Evolutionary conservation across 192 early-diverging fungal species (phyloP).

Genomic region (Podila epicladia): DNA sequence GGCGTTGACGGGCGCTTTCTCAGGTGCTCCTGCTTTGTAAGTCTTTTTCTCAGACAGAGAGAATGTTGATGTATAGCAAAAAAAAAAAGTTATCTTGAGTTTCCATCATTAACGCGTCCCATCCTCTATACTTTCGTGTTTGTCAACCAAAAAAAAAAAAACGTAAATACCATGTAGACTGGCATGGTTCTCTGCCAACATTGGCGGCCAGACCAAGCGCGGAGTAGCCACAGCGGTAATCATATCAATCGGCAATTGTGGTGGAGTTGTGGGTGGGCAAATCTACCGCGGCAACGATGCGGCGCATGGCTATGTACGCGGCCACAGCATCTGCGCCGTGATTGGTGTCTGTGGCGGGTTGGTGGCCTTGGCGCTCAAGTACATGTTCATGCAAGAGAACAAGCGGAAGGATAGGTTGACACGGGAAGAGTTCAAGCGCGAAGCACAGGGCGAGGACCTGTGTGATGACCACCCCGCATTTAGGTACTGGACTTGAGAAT

Average conservation of each 20-base stretch:
- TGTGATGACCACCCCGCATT: conserved; percentile 48
- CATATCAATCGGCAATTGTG: conserved; percentile 68
- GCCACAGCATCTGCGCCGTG: neutral
- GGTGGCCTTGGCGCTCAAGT: neutral
- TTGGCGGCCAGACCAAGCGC: conserved; percentile 72
- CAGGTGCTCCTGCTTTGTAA: conserved; percentile 43
- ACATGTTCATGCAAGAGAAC: conserved; percentile 15
- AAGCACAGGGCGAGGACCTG: conserved; percentile 20
- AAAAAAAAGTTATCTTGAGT: too few relatives aligned
- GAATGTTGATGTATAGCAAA: too few relatives aligned
- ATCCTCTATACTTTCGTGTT: neutral
- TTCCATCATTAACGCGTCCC: neutral
- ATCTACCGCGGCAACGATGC: conserved; percentile 67
- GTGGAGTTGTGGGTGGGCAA: conserved; percentile 72
- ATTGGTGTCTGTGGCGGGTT: neutral
- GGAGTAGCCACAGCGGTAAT: conserved; percentile 65
- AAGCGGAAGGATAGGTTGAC: conserved; percentile 15
- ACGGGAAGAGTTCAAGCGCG: conserved; percentile 13
- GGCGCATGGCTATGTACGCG: neutral
- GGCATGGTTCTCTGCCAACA: conserved; percentile 63
- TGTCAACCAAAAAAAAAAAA: neutral
- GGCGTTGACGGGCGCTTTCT: conserved; percentile 12
- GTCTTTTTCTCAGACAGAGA: too few relatives aligned
- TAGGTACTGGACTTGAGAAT: conserved; percentile 15
- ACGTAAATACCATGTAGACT: neutral